These are phyloP conservation scores for Blastocystis sp. DNA, from an alignment of 352 stramenopile species.

Conservation along the genomic window DNA sequence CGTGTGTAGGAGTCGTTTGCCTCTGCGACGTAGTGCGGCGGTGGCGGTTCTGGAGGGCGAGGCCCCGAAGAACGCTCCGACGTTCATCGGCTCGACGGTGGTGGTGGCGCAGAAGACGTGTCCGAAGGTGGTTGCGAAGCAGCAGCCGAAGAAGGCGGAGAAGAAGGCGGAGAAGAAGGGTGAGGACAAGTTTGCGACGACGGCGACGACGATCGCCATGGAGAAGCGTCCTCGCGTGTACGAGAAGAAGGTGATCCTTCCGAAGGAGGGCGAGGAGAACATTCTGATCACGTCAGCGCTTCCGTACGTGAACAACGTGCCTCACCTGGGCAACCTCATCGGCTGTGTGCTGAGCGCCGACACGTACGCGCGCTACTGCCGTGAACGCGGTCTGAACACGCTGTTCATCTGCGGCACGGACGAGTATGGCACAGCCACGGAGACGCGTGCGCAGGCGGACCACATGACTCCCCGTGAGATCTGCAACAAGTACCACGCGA, in stretches of 20 bases:
- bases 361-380: conserved; percentile 57
- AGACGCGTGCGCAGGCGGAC: conserved; percentile 51
- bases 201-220: background rate
- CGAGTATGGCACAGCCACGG: conserved; percentile 59
- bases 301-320: conserved; percentile 60
- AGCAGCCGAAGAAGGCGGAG: background rate
- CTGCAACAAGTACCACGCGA: conserved; percentile 71
- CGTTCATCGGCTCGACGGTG: background rate
- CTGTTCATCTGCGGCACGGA: conserved; percentile 59
- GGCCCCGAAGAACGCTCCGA: conserved; percentile 37
- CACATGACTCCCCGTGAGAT: conserved; percentile 68
- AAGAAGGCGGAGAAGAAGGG: background rate
- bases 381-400: conserved; percentile 52
- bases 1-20: background rate
- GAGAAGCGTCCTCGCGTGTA: background rate
- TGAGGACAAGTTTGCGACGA: background rate
- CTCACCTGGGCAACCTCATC: conserved; percentile 59
- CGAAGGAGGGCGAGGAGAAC: conserved; percentile 51
- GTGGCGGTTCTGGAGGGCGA: conserved; percentile 27
- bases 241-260: conserved; percentile 5
- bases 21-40: background rate
- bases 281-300: conserved; percentile 59
- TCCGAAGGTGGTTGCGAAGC: background rate
- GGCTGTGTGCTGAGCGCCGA: conserved; percentile 59
- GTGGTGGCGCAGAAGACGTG: conserved; percentile 5